These are phyloP conservation scores for Acer saccharum DNA, from an alignment of 345 rosid genomes.

Conservation along the genomic window DNA sequence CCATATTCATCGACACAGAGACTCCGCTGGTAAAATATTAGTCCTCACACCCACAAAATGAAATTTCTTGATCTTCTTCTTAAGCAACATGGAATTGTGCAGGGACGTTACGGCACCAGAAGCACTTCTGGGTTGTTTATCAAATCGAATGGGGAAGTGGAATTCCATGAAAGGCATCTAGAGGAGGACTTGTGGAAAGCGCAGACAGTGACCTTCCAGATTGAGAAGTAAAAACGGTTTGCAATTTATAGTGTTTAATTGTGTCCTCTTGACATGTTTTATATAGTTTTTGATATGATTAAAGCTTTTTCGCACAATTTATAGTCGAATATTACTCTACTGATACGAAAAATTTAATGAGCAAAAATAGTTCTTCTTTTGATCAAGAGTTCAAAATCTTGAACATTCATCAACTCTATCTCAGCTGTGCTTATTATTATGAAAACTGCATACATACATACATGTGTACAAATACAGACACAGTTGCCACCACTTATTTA, in stretches of 20 bases:
- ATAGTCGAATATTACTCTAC: too few relatives aligned
- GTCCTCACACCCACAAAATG: neutral
- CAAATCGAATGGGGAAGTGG: constrained; percentile 46
- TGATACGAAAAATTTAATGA: too few relatives aligned
- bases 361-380: neutral
- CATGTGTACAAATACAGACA: too few relatives aligned
- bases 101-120: constrained; percentile 79
- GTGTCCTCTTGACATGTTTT: too few relatives aligned
- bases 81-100: neutral
- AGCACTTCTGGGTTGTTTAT: constrained; percentile 59
- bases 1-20: constrained; percentile 55
- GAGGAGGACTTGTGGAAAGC: constrained; percentile 59
- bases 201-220: constrained; percentile 30
- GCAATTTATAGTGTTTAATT: too few relatives aligned
- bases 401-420: neutral
- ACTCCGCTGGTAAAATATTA: constrained; percentile 39
- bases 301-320: too few relatives aligned
- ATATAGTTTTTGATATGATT: too few relatives aligned
- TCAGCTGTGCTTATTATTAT: neutral
- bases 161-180: constrained; percentile 59
- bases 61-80: neutral
- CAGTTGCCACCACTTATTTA: too few relatives aligned
- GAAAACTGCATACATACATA: neutral
- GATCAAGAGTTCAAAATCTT: neutral
- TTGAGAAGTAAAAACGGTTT: constrained; percentile 15